These are phyloP conservation scores for Umbelopsis isabellina DNA, from an alignment of 192 early-diverging fungal genomes.

Conservation along the genomic window DNA sequence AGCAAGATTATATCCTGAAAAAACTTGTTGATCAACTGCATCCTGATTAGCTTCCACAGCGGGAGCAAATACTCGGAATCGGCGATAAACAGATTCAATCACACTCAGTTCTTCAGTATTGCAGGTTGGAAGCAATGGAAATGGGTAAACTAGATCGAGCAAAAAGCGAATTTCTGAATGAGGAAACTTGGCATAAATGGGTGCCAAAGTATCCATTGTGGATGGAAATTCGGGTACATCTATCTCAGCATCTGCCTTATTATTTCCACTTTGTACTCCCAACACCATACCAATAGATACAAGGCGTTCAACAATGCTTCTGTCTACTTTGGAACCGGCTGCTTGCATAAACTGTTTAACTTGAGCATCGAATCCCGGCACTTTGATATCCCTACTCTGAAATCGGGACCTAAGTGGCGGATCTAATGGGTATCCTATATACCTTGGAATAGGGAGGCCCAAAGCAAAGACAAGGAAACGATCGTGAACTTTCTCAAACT, in stretches of 20 bases:
- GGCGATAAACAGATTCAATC: conserved; percentile 62
- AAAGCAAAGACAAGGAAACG: conserved; percentile 76
- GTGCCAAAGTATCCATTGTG: conserved; percentile 51
- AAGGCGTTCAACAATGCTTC: conserved; percentile 47
- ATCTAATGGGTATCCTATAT: conserved; percentile 72
- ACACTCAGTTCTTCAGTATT: conserved; percentile 59
- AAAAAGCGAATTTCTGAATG: conserved; percentile 53
- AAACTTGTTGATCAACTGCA: conserved; percentile 42
- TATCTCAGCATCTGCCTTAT: conserved; percentile 38
- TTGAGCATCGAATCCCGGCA: conserved; percentile 56
- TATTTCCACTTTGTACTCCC: conserved; percentile 45
- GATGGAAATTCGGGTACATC: conserved; percentile 67
- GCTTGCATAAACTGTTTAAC: conserved; percentile 49
- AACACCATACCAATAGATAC: conserved; percentile 60
- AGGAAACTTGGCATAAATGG: conserved; percentile 46
- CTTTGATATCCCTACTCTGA: conserved; percentile 67
- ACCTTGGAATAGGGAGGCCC: conserved; percentile 70
- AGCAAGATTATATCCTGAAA: conserved; percentile 47
- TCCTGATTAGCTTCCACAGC: conserved; percentile 47
- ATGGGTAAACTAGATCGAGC: conserved; percentile 65
- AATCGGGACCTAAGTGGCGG: conserved; percentile 83
- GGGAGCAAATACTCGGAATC: conserved; percentile 53
- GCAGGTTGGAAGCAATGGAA: conserved; percentile 58
- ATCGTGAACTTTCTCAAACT: conserved; percentile 68
- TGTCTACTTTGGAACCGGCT: conserved; percentile 43